phyloP scores from a whole-genome alignment of 2,329 filamentous ascomycete genomes.

The Calonectria montana region DNA sequence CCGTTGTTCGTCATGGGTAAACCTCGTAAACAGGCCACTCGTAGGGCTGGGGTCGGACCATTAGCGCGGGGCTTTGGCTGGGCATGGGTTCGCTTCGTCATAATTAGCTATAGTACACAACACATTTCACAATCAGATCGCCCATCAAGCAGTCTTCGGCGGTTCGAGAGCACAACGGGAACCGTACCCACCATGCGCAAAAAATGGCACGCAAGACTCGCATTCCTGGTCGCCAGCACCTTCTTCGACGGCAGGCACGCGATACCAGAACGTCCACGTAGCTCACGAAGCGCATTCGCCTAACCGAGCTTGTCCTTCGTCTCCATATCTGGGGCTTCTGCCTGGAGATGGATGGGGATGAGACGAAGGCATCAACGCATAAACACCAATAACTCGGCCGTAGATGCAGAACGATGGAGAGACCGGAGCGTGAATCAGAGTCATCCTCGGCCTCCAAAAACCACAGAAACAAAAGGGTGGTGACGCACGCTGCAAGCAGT shows the following conservation, averaged over 20 bases:
- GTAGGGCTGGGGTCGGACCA: conserved; percentile 17
- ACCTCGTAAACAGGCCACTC: conserved; percentile 5
- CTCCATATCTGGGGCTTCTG: conserved; percentile 8
- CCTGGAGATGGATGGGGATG: conserved; percentile 21
- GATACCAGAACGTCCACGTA: conserved; percentile 7
- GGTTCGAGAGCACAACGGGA: not conserved
- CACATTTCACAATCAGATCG: not conserved
- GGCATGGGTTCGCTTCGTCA: conserved; percentile 6
- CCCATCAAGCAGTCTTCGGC: not conserved
- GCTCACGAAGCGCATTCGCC: not conserved
- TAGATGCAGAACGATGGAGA: conserved; percentile 17
- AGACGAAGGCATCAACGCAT: not conserved
- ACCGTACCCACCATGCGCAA: not conserved
- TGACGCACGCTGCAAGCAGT: conserved; percentile 15
- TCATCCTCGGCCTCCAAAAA: not conserved
- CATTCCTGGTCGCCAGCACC: not conserved
- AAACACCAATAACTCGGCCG: not conserved
- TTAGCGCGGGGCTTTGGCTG: conserved; percentile 2
- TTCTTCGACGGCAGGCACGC: not conserved
- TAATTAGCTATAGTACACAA: not conserved
- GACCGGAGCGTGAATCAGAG: conserved; percentile 7
- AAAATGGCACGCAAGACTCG: not conserved
- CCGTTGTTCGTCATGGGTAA: not conserved
- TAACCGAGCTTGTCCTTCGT: not conserved
- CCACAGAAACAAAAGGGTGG: not conserved